Evolutionary conservation across 2,329 filamentous ascomycete genomes (phyloP).

Genomic region (Trichoderma citrinoviride): DNA sequence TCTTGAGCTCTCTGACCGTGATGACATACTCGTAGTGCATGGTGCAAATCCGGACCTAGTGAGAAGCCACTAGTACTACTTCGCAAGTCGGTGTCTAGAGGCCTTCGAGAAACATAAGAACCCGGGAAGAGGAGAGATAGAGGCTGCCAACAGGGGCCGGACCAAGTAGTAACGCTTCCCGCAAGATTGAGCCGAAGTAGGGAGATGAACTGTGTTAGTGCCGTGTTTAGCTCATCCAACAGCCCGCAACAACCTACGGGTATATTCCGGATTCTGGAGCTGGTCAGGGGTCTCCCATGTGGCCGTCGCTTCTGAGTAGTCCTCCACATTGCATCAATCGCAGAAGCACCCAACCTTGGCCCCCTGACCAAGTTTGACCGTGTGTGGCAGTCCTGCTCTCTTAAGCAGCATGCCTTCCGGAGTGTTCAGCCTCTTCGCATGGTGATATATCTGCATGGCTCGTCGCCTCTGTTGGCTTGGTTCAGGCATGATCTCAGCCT

Average conservation of each 20-base stretch:
- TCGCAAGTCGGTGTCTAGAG: background rate
- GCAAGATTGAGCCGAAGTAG: conserved; percentile 15
- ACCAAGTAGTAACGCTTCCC: conserved; percentile 13
- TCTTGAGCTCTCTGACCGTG: background rate
- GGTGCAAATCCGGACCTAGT: conserved; percentile 6
- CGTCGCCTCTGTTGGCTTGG: background rate
- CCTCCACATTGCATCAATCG: background rate
- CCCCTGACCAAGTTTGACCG: background rate
- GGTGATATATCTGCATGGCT: background rate
- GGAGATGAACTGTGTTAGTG: conserved; percentile 13
- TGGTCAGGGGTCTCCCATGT: conserved; percentile 15
- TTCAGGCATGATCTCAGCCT: background rate
- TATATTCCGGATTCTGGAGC: conserved; percentile 10
- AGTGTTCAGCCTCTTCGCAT: too few species aligned
- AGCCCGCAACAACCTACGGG: background rate
- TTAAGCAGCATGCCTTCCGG: too few species aligned
- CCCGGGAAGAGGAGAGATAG: background rate
- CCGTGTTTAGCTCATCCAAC: conserved; percentile 2
- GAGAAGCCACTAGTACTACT: background rate
- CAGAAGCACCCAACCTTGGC: background rate
- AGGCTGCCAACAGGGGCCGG: conserved; percentile 1
- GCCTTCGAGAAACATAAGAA: conserved; percentile 6
- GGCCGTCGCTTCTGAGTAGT: conserved; percentile 1
- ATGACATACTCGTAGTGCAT: too few species aligned
- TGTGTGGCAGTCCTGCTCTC: background rate